Base-by-base conservation (phyloP, 2,329 filamentous ascomycete species). In the Dactylellina cionopaga region DNA sequence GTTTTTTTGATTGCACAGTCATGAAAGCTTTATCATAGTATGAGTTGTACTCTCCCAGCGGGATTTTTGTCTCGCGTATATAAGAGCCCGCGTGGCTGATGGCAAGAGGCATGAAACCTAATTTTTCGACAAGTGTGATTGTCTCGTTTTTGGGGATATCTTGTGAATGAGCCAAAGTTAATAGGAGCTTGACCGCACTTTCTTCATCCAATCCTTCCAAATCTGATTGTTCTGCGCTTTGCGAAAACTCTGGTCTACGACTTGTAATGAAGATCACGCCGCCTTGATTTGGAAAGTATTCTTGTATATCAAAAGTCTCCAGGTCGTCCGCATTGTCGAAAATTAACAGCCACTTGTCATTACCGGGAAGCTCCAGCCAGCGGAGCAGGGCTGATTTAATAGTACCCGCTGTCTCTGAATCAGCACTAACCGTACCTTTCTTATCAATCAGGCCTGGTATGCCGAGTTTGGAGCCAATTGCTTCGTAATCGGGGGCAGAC, bases 21-120 rank as follows among this genome's bases (percentile, higher is more conserved):
- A 66, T 52, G 13, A 63, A 74, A 15, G 72, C 64, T 10, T 58
- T 39, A 6, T 70, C 41, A 31, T 74, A 75, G 3, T 71, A 24
- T 25, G 47, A 35, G n/a, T 68, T 25, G 31, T 72, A 76, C 3
- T 44, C 47, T 1, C 24, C n/a, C 1, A 75, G 37, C 3, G 75
- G 43, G 2, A 60, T 37, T 27, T 74, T 58, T 17, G 46, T 39
- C 47, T 58, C 46, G 1, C 22, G 41, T 49, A 75, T 39, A 39
- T 64, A 75, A 24, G 17, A 49, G 7, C 54, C 59, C 31, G 51
- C 55, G 25, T 63, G 69, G 43, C 55, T 41, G 19, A 74, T 68
- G 10, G 52, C 62, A 7, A 64, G 54, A 17, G 60, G 66, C 43
- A 69, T 44, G 37, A 54, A 64, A 11, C 44, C 75, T 41, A 75